Base-by-base conservation (phyloP, 805 yeast genomes). In the Ogataea nakhonphanomensis region DNA sequence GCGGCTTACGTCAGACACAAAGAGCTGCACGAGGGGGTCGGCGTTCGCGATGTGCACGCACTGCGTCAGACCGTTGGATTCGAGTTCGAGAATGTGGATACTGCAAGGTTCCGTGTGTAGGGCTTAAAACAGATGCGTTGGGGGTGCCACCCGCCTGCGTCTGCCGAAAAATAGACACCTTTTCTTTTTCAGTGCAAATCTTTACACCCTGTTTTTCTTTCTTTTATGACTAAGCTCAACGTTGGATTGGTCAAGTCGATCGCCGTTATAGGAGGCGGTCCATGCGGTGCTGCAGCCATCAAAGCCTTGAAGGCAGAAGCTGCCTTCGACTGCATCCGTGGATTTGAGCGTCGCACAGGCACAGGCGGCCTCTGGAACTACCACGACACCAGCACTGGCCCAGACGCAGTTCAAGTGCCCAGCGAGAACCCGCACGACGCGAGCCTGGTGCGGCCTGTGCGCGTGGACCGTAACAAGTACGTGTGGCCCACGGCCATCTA, bases 281-380 rank as follows among this genome's bases (percentile, higher is more conserved):
- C 93, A 0, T 71, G 78, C 28, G 95, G 91, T 0, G 65, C 81
- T 10, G 85, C 81, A 0, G 66, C 74, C 4, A 79, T 85, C 0
- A 78, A 79, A 46, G 88, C 89, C 0, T 65, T 86, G 11, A 48
- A 73, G 7, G 71, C 66, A 8, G 89, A 81, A 47, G 53, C 60
- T 1, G 56, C 64, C 4, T 73, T 73, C 45, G 62, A 68, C 27
- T 53, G 59, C 32, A 69, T 85, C 36, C 75, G 73, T 24, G 67
- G 83, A 4, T 84, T 71, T 53, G 95, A 85, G 49, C 66, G 74
- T 35, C 70, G 84, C 43, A 48, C 64, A 10, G 58, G 60, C 11
- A 57, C 76, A n/a, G 95, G 95, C 8, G 96, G 96, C 0, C 64
- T 87, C 6, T 87, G 96, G 96, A 75, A 79, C 56, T 83, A 76